Conservation (phyloP, 257 asterid genomes). For the Agastache rugosa region DNA sequence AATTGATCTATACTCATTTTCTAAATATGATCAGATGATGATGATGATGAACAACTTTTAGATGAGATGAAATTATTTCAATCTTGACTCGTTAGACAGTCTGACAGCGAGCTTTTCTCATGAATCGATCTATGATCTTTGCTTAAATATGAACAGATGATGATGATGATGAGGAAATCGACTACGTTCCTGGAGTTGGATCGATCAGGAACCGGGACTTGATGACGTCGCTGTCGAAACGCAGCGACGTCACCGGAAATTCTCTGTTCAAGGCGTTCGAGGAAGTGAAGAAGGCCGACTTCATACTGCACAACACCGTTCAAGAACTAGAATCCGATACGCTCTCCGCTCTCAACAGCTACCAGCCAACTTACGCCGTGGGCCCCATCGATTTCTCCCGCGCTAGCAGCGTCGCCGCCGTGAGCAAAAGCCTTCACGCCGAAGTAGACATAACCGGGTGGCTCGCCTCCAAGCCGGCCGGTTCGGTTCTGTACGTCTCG, state of each 20-base stretch:
- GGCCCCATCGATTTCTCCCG: constrained; percentile 47
- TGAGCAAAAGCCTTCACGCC: constrained; percentile 41
- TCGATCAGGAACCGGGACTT: constrained; percentile 52
- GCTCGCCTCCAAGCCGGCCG: constrained; percentile 45
- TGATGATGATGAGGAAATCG: constrained; percentile 37
- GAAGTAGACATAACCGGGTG: constrained; percentile 49
- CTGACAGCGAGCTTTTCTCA: no score
- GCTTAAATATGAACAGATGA: constrained; percentile 28
- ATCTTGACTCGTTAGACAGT: no score
- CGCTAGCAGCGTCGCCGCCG: neutral
- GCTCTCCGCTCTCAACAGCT: constrained; percentile 39
- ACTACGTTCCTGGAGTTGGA: constrained; percentile 63
- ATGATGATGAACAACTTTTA: no score
- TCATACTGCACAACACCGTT: constrained; percentile 60
- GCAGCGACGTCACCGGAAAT: constrained; percentile 20
- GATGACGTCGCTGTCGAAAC: constrained; percentile 41
- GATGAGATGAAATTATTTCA: no score
- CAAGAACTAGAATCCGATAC: constrained; percentile 57
- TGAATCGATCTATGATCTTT: no score
- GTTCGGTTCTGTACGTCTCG: constrained; percentile 58
- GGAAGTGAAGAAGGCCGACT: constrained; percentile 53
- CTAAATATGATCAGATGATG: no score
- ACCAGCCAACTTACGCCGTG: constrained; percentile 48
- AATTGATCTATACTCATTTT: no score
- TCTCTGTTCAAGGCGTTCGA: constrained; percentile 39